Conservation (phyloP, 768 basidiomycete species). For the Cystoderma amianthinum region DNA sequence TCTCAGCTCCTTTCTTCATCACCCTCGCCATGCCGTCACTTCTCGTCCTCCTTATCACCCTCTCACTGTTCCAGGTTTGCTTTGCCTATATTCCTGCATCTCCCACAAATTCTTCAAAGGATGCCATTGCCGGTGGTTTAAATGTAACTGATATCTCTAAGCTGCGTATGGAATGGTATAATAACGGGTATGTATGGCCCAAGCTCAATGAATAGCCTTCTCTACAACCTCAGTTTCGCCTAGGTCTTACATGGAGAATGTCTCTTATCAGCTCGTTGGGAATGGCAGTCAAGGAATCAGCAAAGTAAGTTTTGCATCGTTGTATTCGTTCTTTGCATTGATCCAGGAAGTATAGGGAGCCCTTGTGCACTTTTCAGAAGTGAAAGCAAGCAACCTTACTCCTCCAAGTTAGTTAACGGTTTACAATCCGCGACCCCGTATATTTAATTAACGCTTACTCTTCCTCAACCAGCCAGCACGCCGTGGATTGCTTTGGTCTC, state of each 20-base stretch:
- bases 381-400: slow-evolving; percentile 34
- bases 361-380: slow-evolving; percentile 79
- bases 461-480: slow-evolving; percentile 42
- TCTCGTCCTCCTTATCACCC: not conserved
- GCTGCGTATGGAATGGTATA: slow-evolving; percentile 57
- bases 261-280: slow-evolving; percentile 57
- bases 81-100: slow-evolving; percentile 65
- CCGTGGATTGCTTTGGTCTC: slow-evolving; percentile 91
- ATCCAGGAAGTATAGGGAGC: no score
- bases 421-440: not conserved
- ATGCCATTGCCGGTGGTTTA: slow-evolving; percentile 30
- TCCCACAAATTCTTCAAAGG: slow-evolving; percentile 58
- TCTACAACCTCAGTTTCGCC: slow-evolving; percentile 2
- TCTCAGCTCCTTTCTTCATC: not conserved
- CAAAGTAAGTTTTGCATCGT: slow-evolving; percentile 30
- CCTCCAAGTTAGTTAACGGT: slow-evolving; percentile 31
- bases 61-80: not conserved
- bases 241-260: slow-evolving; percentile 45
- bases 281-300: slow-evolving; percentile 40
- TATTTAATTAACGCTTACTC: slow-evolving; percentile 2
- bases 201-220: not conserved
- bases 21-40: not conserved
- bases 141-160: slow-evolving; percentile 53
- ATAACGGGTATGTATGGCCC: slow-evolving; percentile 35
- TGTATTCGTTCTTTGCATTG: slow-evolving; percentile 2